These are phyloP conservation scores for Yarrowia divulgata DNA, from an alignment of 805 yeast genomes.

Conservation along the genomic window DNA sequence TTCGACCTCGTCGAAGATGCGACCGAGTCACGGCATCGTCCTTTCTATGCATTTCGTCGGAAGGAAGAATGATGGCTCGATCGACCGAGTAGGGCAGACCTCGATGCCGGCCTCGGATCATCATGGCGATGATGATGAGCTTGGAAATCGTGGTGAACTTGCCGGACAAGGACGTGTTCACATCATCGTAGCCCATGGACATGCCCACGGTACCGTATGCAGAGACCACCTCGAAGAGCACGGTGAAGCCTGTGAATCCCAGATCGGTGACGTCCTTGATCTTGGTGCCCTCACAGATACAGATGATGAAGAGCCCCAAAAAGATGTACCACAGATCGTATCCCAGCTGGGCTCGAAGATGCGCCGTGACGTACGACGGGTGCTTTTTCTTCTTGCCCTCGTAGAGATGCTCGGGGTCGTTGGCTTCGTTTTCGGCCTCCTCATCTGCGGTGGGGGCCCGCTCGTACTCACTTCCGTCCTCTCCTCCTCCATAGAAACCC, in stretches of 20 bases:
- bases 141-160: constrained; percentile 78
- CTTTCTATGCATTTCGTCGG: constrained; percentile 55
- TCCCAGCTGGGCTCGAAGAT: constrained; percentile 88
- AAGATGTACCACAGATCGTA: constrained; percentile 95
- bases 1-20: constrained; percentile 18
- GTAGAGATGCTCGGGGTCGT: constrained; percentile 31
- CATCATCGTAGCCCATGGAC: constrained; percentile 79
- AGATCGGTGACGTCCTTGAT: constrained; percentile 56
- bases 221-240: constrained; percentile 86
- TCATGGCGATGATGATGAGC: constrained; percentile 82
- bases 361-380: constrained; percentile 77
- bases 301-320: constrained; percentile 81
- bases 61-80: constrained; percentile 89
- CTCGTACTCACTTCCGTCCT: constrained; percentile 43
- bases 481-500: constrained; percentile 66
- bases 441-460: constrained; percentile 27
- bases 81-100: constrained; percentile 93
- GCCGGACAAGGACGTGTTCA: constrained; percentile 72
- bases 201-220: constrained; percentile 98
- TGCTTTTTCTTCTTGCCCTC: constrained; percentile 55
- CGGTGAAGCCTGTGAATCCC: constrained; percentile 69
- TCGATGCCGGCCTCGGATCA: constrained; percentile 95
- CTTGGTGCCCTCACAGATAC: constrained; percentile 81
- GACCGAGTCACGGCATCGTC: constrained; percentile 41
- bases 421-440: constrained; percentile 41